phyloP scores from a whole-genome alignment of 225 moss, liverwort and hornwort species.

The Straminergon stramineum region DNA sequence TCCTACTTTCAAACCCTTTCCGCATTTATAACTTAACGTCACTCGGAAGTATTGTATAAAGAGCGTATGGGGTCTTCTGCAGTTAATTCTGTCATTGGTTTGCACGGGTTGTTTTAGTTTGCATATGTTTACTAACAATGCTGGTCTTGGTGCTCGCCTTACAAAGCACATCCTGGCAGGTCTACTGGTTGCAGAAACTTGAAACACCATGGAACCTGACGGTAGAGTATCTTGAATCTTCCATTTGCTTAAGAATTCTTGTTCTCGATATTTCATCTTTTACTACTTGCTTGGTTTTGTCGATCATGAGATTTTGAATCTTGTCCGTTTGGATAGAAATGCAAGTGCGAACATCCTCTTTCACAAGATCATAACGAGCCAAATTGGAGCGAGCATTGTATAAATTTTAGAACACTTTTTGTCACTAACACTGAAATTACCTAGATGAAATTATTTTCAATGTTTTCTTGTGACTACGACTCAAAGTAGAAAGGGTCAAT shows the following conservation, averaged over 20 bases:
- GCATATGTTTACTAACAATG: neutral
- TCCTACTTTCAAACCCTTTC: neutral
- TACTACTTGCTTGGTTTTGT: neutral
- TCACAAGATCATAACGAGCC: neutral
- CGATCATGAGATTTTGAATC: neutral
- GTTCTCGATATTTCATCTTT: neutral
- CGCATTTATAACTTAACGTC: neutral
- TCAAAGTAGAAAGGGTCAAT: neutral
- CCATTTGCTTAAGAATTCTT: neutral
- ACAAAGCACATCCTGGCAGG: slow-evolving; percentile 54
- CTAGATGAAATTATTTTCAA: neutral
- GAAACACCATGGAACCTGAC: slow-evolving; percentile 53
- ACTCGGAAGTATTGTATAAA: neutral
- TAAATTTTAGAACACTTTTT: neutral
- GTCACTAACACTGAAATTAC: neutral
- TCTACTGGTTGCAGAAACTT: slow-evolving; percentile 41
- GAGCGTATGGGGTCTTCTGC: neutral
- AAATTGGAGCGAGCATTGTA: neutral
- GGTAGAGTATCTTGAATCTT: slow-evolving; percentile 1
- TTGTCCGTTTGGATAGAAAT: neutral
- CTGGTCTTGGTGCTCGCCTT: neutral
- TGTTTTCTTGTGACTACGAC: neutral
- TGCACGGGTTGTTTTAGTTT: neutral
- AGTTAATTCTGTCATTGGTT: neutral
- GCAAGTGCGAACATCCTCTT: neutral